phyloP scores from a whole-genome alignment of 2,329 filamentous ascomycete species.

The Domatiomyces globalis region DNA sequence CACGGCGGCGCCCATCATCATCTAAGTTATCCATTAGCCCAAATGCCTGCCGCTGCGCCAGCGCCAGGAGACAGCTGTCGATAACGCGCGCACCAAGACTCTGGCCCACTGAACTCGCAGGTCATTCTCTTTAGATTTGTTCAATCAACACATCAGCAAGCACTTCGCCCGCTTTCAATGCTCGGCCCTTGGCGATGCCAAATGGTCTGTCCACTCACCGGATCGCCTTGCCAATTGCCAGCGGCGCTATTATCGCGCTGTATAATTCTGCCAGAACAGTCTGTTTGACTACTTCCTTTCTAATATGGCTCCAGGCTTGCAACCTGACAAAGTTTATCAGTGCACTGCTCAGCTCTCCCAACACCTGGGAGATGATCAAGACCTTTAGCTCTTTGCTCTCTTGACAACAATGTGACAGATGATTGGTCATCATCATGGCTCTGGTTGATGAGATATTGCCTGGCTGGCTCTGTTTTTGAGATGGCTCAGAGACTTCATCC shows the following conservation, averaged over 20 bases:
- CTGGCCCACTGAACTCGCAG: conserved; percentile 58
- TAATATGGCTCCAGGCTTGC: conserved; percentile 57
- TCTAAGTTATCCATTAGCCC: conserved; percentile 62
- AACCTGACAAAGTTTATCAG: conserved; percentile 56
- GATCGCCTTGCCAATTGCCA: conserved; percentile 45
- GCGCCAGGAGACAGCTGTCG: conserved; percentile 55
- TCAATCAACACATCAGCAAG: conserved; percentile 63
- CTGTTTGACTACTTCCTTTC: conserved; percentile 54
- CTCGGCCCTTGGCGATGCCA: conserved; percentile 51
- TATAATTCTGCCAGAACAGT: conserved; percentile 45
- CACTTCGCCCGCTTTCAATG: conserved; percentile 57
- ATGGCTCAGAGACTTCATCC: neutral
- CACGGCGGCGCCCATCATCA: conserved; percentile 59
- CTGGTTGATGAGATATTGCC: neutral
- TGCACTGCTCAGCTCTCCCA: conserved; percentile 56
- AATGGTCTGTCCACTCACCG: conserved; percentile 60
- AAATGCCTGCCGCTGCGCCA: conserved; percentile 60
- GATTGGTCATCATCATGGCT: conserved; percentile 22
- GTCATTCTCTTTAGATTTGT: conserved; percentile 57
- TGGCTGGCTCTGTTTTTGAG: neutral
- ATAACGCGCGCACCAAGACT: conserved; percentile 60
- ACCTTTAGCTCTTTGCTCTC: conserved; percentile 28
- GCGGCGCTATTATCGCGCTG: conserved; percentile 39
- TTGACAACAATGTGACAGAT: conserved; percentile 27
- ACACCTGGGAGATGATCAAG: conserved; percentile 32